Evolutionary conservation across 202 grass and related monocot species (phyloP), one percentile per base, ranked within the genome.

Genomic region (Digitaria exilis): DNA sequence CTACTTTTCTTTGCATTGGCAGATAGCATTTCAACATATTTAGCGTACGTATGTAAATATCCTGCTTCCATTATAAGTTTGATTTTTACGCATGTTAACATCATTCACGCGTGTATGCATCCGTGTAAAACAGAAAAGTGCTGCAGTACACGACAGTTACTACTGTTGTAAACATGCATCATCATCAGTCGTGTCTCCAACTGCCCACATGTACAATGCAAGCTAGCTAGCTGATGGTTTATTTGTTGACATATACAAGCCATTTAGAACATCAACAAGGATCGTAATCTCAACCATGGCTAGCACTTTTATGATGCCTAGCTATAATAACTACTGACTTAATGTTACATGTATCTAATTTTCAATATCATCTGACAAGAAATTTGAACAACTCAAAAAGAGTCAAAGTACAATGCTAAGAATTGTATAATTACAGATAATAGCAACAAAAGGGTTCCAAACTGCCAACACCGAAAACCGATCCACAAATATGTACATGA

Each of bases 401-500:
- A n/a, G n/a, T n/a, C n/a, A n/a, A 65, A 7, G 4, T 19, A 42
- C 4, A 19, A 12, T 66, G 44, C 31, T 56, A 56, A 26, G 16
- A 41, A 9, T 69, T 3, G 15, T 45, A 65, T 60, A 42, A 41
- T 6, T 59, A 61, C 42, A 30, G 44, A 32, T 17, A 9, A 49
- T 13, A 45, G 8, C 46, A 78, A 46, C 6, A 66, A 43, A 65
- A 72, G 0, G 2, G 29, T 48, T 55, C 48, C 56, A 82, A 49
- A 39, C 44, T 65, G 21, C 72, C n/a, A 73, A 28, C 18, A 64
- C 57, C 17, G 65, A 2, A 69, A 80, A 77, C 12, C 11, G 16
- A 72, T 65, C 64, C 72, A 85, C 76, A 76, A 52, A 49, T 76
- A 82, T 81, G 19, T 83, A 79, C 54, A 59, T 75, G 64, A 62